Base-by-base conservation (phyloP, 768 basidiomycete species). In the Hortiboletus flavorubellus region DNA sequence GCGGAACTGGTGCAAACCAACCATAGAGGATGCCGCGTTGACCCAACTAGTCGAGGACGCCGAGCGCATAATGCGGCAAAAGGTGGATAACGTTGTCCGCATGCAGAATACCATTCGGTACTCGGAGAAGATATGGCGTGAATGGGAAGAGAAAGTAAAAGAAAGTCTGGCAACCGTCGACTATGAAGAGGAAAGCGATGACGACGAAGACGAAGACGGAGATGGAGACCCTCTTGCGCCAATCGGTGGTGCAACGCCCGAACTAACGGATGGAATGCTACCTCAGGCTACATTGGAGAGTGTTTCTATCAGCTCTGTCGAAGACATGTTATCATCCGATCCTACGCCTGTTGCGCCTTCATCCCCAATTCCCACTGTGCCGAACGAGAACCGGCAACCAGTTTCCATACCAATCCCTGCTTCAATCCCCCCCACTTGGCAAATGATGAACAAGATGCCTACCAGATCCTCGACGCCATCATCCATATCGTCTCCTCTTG, bases 81-180 rank as follows among this genome's bases (percentile, higher is more conserved):
- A 99, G 78, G 83, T 94, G 59, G 94, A 95, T 70, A 93, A 89
- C 61, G 91, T 98, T 46, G 89, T 93, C 59, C 86, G 97, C 38
- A 86, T 99, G 85, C 92, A 96, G 72, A 97, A 96, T 67, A 98
- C 94, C 18, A 94, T 99, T 62, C 80, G 91, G 51, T 98, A 98
- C 71, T 87, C 93, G 39, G 97, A 98, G 76, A 96, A 95, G 75
- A 91, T 97, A 31, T 86, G 96, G 76, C 88, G 89, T 64, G 97
- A 98, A 73, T 98, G 96, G 95, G 89, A 98, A 72, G 89, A 91
- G 65, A 85, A 83, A 62, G 87, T 97, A 14, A 87, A 85, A 56
- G 80, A 83, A 62, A 80, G 78, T 40, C 72, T 95, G 34, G 80
- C 80, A 4, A 74, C 75, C 34, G 73, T 77, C 29, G 81, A 84